Base-by-base conservation (phyloP, 2,329 filamentous ascomycete genomes). In the Macrophomina pseudophaseolina region DNA sequence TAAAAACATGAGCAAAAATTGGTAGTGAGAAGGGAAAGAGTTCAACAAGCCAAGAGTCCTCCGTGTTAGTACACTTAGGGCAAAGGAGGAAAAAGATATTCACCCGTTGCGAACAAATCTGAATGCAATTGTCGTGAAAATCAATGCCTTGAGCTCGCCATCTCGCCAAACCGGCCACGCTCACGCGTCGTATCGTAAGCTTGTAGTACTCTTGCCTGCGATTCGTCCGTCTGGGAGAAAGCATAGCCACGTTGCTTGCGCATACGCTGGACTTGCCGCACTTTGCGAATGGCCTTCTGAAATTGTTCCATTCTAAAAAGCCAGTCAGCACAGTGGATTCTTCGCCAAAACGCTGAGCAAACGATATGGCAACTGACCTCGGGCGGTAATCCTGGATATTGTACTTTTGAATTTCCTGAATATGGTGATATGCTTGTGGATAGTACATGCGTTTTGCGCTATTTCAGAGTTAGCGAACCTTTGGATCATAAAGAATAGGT, bases 371-470 rank as follows among this genome's bases (percentile, higher is more conserved):
- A 60, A 83, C 86, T 72, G 86, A 94, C 92, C 95, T 90, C 69
- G 95, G 95, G 75, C 95, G 86, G 80, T 99, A 99, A 82, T 99
- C 95, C 82, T 99, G 95, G 68, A 99, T 97, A 74, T 99, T 99
- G 83, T 98, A 99, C 82, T 99, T 99, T 80, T 99, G 95, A 72
- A 99, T 99, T 82, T 99, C 95, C 80, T 99, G 95, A 70, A 99
- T 95, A 78, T 99, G 95, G 74, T 99, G 95, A 75, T 99, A 99
- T 51, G 92, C 89, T 80, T 97, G 91, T 28, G 95, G 95, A 72
- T 90, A 90, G 82, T 98, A 99, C 93, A 99, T 97, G 71, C 95
- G 88, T 84, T 97, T 97, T 69, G 88, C 89, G 73, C 80, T 82
- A 51, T 18, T 44, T 28, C 23, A 3, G 5, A 4, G 56, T 62